Conservation (phyloP, 768 basidiomycete genomes). For the Mrakia gelida region DNA sequence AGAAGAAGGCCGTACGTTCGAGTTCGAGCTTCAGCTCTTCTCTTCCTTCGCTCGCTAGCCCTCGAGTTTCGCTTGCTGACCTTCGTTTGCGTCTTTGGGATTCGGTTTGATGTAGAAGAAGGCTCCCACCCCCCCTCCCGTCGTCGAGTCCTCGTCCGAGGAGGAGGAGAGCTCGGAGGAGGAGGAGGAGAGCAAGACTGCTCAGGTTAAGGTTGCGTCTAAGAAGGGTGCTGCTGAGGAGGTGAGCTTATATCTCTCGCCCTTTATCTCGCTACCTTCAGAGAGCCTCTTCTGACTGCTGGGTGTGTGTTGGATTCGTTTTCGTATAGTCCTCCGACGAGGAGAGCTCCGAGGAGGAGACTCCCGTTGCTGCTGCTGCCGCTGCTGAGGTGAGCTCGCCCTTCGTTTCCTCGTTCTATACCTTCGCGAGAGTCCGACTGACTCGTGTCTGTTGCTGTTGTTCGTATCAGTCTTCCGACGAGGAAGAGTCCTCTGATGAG, state of each 20-base stretch:
- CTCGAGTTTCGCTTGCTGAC: not conserved
- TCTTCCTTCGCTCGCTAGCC: slow-evolving; percentile 30
- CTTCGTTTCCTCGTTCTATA: not conserved
- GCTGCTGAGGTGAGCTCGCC: slow-evolving; percentile 10
- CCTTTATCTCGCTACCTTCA: not conserved
- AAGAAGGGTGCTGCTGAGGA: slow-evolving; percentile 28
- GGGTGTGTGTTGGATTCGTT: no score
- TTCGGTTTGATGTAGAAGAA: slow-evolving; percentile 31
- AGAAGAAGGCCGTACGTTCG: slow-evolving; percentile 17
- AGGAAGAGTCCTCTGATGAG: slow-evolving; percentile 32
- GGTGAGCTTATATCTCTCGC: not conserved
- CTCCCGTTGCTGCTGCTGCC: slow-evolving; percentile 10
- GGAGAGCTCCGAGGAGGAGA: slow-evolving; percentile 27
- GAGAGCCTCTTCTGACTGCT: not conserved
- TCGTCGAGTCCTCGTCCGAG: slow-evolving; percentile 35
- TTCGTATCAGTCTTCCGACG: not conserved
- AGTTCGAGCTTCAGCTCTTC: not conserved
- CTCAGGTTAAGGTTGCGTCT: slow-evolving; percentile 5
- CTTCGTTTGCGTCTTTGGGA: not conserved
- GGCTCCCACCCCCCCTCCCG: slow-evolving; percentile 38
- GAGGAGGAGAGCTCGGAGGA: slow-evolving; percentile 31
- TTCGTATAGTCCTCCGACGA: slow-evolving; percentile 1
- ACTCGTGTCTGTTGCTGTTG: not conserved
- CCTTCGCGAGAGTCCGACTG: not conserved
- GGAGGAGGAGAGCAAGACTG: slow-evolving; percentile 36